phyloP scores from a whole-genome alignment of 768 basidiomycete species.

The Trametes elegans region DNA sequence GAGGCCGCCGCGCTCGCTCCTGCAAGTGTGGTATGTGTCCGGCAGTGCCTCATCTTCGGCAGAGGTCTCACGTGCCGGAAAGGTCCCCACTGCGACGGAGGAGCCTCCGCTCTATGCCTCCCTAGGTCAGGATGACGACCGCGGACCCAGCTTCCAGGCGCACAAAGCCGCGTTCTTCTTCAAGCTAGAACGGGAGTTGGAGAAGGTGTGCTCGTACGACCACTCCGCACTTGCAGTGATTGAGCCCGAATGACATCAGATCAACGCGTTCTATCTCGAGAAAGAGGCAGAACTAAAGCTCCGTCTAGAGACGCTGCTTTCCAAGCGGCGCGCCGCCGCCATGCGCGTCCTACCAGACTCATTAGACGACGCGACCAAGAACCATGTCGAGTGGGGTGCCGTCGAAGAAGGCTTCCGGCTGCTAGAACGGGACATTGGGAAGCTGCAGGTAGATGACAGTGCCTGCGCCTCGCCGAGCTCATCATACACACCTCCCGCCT shows the following conservation, averaged over 20 bases:
- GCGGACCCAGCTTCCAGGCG: constrained; percentile 86
- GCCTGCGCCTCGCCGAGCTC: constrained; percentile 12
- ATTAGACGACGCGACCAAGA: constrained; percentile 52
- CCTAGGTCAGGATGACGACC: constrained; percentile 63
- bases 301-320: constrained; percentile 88
- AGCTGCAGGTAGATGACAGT: constrained; percentile 71
- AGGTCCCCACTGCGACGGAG: constrained; percentile 27
- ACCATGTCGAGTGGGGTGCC: constrained; percentile 90
- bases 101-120: constrained; percentile 62
- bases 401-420: constrained; percentile 95
- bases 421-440: constrained; percentile 90
- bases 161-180: constrained; percentile 99
- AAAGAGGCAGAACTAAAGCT: constrained; percentile 94
- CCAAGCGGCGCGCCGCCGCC: constrained; percentile 86
- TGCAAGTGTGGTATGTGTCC: constrained; percentile 48
- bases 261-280: constrained; percentile 96
- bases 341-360: constrained; percentile 69
- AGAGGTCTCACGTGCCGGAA: constrained; percentile 28
- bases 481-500: constrained; percentile 17
- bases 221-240: background rate
- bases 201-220: constrained; percentile 57
- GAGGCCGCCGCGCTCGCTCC: constrained; percentile 82
- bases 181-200: constrained; percentile 94
- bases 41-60: constrained; percentile 38
- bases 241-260: constrained; percentile 53